phyloP scores from a whole-genome alignment of 1,284 basidiomycete genomes.

The Cutaneotrichosporon cyanovorans region DNA sequence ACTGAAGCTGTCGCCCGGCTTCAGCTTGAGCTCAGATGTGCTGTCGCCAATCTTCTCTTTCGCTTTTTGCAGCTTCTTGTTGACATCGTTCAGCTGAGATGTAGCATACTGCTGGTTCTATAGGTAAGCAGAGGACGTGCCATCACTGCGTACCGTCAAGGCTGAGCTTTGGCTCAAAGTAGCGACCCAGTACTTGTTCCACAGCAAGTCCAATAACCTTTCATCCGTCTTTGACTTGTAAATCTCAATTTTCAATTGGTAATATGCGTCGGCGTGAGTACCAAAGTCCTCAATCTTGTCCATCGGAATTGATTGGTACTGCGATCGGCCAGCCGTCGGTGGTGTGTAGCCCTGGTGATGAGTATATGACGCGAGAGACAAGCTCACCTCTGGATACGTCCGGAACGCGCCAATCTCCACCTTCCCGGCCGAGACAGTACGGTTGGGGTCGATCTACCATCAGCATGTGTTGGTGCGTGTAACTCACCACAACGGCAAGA shows the following conservation, averaged over 20 bases:
- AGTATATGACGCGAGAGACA: not conserved
- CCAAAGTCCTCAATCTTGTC: slow-evolving; percentile 96
- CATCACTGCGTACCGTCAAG: slow-evolving; percentile 62
- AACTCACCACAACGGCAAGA: slow-evolving; percentile 84
- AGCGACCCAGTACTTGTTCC: slow-evolving; percentile 99
- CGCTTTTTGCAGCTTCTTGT: slow-evolving; percentile 61
- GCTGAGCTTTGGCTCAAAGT: slow-evolving; percentile 85
- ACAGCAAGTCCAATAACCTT: slow-evolving; percentile 76
- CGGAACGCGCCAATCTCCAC: slow-evolving; percentile 98
- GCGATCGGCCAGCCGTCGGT: slow-evolving; percentile 59
- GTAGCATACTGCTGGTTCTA: slow-evolving; percentile 89
- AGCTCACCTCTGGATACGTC: slow-evolving; percentile 70
- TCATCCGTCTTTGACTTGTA: slow-evolving; percentile 87
- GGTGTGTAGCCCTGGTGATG: slow-evolving; percentile 63
- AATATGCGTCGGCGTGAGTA: slow-evolving; percentile 95
- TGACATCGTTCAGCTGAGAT: slow-evolving; percentile 77
- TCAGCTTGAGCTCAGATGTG: slow-evolving; percentile 20
- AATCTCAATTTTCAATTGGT: slow-evolving; percentile 85
- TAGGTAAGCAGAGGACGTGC: not conserved
- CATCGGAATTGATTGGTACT: slow-evolving; percentile 87
- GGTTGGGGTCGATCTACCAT: slow-evolving; percentile 85
- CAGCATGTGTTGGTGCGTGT: not conserved
- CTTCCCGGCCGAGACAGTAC: slow-evolving; percentile 93
- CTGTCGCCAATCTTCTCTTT: slow-evolving; percentile 11
- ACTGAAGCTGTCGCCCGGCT: slow-evolving; percentile 38